These are phyloP conservation scores for Nematocida sp. DNA, from an alignment of 371 early-diverging fungal species.

Conservation along the genomic window DNA sequence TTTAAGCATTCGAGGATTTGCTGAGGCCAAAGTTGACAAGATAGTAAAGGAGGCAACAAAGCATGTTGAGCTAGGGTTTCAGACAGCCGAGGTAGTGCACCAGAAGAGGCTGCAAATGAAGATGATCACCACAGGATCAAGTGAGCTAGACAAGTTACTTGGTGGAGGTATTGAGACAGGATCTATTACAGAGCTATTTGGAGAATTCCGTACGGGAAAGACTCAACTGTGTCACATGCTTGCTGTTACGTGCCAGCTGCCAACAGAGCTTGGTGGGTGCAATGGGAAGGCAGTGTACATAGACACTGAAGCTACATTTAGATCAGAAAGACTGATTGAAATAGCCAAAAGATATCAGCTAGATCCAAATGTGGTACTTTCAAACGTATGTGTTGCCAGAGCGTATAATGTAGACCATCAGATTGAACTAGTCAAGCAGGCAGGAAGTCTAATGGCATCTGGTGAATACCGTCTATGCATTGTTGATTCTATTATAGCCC, in stretches of 20 bases:
- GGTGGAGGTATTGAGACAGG: constrained; percentile 96
- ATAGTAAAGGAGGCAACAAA: constrained; percentile 87
- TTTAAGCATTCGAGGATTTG: constrained; percentile 87
- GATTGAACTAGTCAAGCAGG: constrained; percentile 80
- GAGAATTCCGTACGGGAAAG: constrained; percentile 98
- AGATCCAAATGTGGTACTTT: constrained; percentile 81
- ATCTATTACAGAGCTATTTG: constrained; percentile 95
- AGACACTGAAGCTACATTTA: constrained; percentile 97
- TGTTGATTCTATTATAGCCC: constrained; percentile 89
- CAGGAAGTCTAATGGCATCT: constrained; percentile 92
- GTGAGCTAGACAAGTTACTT: constrained; percentile 85
- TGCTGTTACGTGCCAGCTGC: constrained; percentile 92
- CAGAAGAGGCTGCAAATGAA: constrained; percentile 80
- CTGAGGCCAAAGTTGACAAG: constrained; percentile 94
- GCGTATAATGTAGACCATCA: constrained; percentile 97
- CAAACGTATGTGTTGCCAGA: constrained; percentile 90
- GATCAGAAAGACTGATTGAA: constrained; percentile 82
- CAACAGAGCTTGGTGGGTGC: constrained; percentile 80
- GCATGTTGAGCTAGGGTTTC: constrained; percentile 90
- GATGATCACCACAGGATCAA: constrained; percentile 85
- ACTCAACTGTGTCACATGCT: constrained; percentile 95
- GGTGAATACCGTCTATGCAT: constrained; percentile 78
- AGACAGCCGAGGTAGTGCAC: constrained; percentile 88
- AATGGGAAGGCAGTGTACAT: constrained; percentile 94
- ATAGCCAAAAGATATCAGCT: constrained; percentile 84